phyloP scores from a whole-genome alignment of 345 rosid species.

The Sisymbrium altissimum region DNA sequence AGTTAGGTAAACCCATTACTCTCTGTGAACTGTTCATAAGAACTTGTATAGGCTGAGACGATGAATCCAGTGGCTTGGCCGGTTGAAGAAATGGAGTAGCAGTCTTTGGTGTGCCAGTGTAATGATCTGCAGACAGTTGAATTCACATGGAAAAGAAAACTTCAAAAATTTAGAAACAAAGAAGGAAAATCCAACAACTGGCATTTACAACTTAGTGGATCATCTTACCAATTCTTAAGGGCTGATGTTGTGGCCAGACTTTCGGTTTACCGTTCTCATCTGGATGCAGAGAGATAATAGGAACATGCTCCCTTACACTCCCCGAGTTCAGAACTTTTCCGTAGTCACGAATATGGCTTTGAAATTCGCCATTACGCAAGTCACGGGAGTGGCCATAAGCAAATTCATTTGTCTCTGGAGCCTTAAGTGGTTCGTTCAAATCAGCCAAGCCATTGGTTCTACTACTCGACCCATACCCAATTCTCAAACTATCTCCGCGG shows the following conservation, averaged over 20 bases:
- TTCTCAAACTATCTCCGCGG: constrained; percentile 38
- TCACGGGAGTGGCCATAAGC: constrained; percentile 26
- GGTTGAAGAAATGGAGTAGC: constrained; percentile 30
- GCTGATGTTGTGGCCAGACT: constrained; percentile 27
- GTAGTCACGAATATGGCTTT: constrained; percentile 35
- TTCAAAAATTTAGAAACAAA: not conserved
- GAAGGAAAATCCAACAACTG: not conserved
- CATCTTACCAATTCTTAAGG: constrained; percentile 27
- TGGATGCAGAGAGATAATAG: constrained; percentile 32
- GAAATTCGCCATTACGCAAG: constrained; percentile 36
- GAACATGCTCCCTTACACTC: constrained; percentile 36
- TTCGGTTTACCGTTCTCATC: constrained; percentile 35
- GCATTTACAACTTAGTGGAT: not conserved
- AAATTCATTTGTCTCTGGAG: constrained; percentile 40
- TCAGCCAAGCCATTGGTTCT: constrained; percentile 37
- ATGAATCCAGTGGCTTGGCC: constrained; percentile 9
- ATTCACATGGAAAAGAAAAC: not conserved
- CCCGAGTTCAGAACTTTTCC: constrained; percentile 33
- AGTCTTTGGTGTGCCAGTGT: constrained; percentile 16
- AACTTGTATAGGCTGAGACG: constrained; percentile 23
- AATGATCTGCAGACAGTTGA: constrained; percentile 31
- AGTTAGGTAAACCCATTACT: constrained; percentile 35
- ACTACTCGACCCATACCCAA: constrained; percentile 23
- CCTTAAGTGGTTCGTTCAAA: constrained; percentile 51
- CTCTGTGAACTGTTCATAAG: constrained; percentile 44